These are phyloP conservation scores for Fusarium sp. DNA, from an alignment of 2,329 filamentous ascomycete genomes.

Conservation along the genomic window DNA sequence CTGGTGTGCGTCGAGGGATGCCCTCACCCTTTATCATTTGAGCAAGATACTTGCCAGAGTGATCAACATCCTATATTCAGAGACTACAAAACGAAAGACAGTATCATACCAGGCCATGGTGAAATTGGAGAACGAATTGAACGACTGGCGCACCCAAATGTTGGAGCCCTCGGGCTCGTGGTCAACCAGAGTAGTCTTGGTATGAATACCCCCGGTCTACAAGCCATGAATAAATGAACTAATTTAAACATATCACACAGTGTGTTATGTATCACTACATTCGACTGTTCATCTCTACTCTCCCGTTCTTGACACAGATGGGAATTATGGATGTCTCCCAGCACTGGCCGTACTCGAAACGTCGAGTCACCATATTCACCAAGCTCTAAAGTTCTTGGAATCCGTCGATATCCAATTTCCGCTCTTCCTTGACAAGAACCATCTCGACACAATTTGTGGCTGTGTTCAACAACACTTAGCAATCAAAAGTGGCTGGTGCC, in stretches of 20 bases:
- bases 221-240: too few species aligned
- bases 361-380: neutral
- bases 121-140: neutral
- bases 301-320: neutral
- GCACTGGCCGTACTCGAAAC: neutral
- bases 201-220: neutral
- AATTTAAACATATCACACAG: too few species aligned
- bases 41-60: neutral
- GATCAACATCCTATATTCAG: neutral
- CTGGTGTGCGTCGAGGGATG: fast-evolving
- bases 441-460: neutral
- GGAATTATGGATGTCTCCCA: neutral
- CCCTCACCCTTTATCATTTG: neutral
- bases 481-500: neutral
- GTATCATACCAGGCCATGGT: neutral
- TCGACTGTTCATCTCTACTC: neutral
- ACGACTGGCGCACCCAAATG: neutral
- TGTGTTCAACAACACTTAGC: neutral
- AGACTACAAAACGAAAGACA: neutral
- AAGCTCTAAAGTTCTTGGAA: neutral
- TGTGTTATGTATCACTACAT: neutral
- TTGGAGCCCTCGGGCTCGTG: neutral
- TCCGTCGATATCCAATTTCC: neutral
- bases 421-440: neutral
- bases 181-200: neutral